A percentile compares a stretch with the other conserved stretches of the same genome.
Conservation (phyloP, 2,329 filamentous ascomycete species). For the Fusarium pilosicola region DNA sequence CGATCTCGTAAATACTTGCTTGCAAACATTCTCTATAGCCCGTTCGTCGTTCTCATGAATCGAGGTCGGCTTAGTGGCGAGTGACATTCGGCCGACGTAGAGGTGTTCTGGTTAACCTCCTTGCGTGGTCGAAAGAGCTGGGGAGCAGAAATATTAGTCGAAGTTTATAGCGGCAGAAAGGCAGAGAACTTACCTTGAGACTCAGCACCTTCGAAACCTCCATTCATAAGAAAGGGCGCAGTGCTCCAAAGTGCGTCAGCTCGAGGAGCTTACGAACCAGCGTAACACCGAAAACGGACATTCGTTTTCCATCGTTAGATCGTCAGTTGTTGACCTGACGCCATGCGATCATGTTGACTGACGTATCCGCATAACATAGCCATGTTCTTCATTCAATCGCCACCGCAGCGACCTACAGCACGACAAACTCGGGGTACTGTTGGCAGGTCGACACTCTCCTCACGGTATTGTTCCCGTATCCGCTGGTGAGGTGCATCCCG, state of each 20-base stretch:
- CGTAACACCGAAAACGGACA: accelerated
- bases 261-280: background rate
- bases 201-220: background rate
- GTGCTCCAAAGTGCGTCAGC: accelerated
- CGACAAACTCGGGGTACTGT: background rate
- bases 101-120: background rate
- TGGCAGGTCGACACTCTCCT: background rate
- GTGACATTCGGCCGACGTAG: background rate
- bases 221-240: background rate
- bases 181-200: background rate
- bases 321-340: background rate
- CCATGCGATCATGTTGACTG: accelerated
- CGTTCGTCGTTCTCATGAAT: conserved; percentile 21
- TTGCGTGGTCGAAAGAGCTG: background rate
- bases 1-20: conserved; percentile 27
- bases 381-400: accelerated
- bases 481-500: accelerated
- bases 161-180: accelerated
- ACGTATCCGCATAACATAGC: background rate
- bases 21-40: conserved; percentile 25
- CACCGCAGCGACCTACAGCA: no score
- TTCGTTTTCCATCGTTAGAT: accelerated
- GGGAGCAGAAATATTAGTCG: accelerated
- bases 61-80: background rate
- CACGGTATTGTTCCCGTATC: background rate